Evolutionary conservation across 257 asterid genomes (phyloP), one percentile per base, ranked within the genome.

Genomic region (Nicotiana tomentosiformis): DNA sequence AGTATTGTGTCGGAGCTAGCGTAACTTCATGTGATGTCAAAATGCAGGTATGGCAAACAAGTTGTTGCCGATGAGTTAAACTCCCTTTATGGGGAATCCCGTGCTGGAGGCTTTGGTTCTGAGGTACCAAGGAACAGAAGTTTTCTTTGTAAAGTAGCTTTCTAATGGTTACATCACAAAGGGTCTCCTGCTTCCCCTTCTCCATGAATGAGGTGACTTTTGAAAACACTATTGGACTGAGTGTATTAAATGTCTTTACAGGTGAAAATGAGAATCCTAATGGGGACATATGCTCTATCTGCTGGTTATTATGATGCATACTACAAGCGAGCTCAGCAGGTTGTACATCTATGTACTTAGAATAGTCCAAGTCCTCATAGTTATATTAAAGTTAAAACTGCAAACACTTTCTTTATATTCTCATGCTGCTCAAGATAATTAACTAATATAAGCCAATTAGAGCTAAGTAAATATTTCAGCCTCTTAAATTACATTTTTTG

Each of bases 291-390:
- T 88, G 99, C 98, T 57, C 97, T 96, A 81, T 96, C 99, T 20
- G 97, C 98, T 89, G 99, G 99, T 83, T 96, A 96, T 85, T 96
- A 94, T 87, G 98, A 96, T 90, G 99, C 98, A 65, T 94, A 88
- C 89, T 96, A 96, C 95, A 96, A 96, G 90, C 94, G 97, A 62
- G 99, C 99, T 32, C 98, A 92, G 82, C 98, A 96, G 98, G 99
- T 96, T 77, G 58, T 61, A 16, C n/a, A 81, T 61, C 57, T 26
- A 70, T 35, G 60, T 15, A 15, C 80, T 29, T 3, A 76, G 80
- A 76, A 76, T 76, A 4, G 37, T 70, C n/a, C 78, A 39, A 70
- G 20, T 70, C 58, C 35, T 12, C 37, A 39, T 69, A 43, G 78
- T 33, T 23, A 72, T 72, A 43, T 43, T 10, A 49, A 43, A 74